A percentile compares a stretch with the other conserved stretches of the same genome.
phyloP scores from a whole-genome alignment of 495 filamentous ascomycete genomes.

The Penicillium dipodomyicola region DNA sequence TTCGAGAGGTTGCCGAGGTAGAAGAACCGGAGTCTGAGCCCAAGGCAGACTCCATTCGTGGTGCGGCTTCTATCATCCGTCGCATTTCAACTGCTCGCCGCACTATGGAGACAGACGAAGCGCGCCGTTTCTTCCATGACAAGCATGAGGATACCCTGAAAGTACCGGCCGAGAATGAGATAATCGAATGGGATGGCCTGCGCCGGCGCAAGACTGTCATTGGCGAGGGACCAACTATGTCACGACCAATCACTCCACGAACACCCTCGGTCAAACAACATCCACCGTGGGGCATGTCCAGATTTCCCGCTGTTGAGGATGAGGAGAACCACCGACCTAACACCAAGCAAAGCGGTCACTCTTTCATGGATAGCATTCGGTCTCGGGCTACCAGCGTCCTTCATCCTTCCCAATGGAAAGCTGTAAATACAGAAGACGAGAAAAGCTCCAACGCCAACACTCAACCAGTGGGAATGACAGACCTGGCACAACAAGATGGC shows the following conservation, averaged over 20 bases:
- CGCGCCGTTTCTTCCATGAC: conserved; percentile 75
- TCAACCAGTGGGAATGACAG: conserved; percentile 6
- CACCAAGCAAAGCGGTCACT: conserved; percentile 36
- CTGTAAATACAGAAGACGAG: conserved; percentile 34
- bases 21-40: conserved; percentile 94
- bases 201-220: conserved; percentile 75
- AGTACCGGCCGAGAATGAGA: conserved; percentile 71
- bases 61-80: conserved; percentile 84
- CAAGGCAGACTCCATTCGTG: conserved; percentile 93
- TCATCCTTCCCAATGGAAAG: conserved; percentile 33
- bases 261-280: conserved; percentile 53
- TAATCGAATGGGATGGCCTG: conserved; percentile 91
- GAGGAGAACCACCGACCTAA: conserved; percentile 33
- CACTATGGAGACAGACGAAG: conserved; percentile 79
- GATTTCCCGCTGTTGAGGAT: conserved; percentile 66
- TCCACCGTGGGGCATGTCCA: conserved; percentile 85
- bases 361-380: conserved; percentile 60
- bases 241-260: conserved; percentile 29
- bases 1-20: conserved; percentile 90
- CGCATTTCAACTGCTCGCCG: conserved; percentile 73
- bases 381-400: conserved; percentile 41
- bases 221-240: conserved; percentile 45
- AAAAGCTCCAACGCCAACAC: conserved; percentile 11
- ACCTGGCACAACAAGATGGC: conserved; percentile 34
- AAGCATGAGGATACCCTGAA: conserved; percentile 66